A percentile compares a stretch with the other conserved stretches of the same genome.
Evolutionary conservation across 768 basidiomycete species (phyloP).

Genomic region (Tremella yokohamensis): DNA sequence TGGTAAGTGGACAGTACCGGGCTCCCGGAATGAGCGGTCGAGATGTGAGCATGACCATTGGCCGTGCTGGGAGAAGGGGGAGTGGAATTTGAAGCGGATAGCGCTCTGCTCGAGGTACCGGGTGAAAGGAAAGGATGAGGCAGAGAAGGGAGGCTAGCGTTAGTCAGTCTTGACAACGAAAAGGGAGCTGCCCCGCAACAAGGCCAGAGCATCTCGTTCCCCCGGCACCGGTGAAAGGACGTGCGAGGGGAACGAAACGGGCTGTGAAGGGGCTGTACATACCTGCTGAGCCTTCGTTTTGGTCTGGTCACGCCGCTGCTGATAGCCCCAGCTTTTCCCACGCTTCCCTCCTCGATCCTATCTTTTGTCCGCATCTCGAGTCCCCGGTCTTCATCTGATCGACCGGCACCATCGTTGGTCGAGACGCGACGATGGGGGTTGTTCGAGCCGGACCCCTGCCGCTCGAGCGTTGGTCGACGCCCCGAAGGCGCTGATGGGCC

Average conservation of each 20-base stretch:
- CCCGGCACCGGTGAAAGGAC: neutral
- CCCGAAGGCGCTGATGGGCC: slow-evolving; percentile 3
- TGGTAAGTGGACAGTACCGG: slow-evolving; percentile 21
- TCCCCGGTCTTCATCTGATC: slow-evolving; percentile 24
- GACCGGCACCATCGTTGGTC: slow-evolving; percentile 8
- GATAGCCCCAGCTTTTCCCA: slow-evolving; percentile 36
- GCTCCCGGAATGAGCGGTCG: slow-evolving; percentile 2
- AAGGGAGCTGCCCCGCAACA: neutral
- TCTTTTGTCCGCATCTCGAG: slow-evolving; percentile 22
- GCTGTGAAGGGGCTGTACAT: slow-evolving; percentile 15
- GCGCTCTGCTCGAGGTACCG: slow-evolving; percentile 20
- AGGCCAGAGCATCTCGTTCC: neutral
- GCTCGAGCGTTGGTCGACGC: slow-evolving; percentile 6
- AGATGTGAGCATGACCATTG: slow-evolving; percentile 12
- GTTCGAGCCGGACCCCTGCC: slow-evolving; percentile 6
- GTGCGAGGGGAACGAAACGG: slow-evolving; percentile 8
- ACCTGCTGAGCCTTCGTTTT: slow-evolving; percentile 39
- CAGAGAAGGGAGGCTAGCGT: slow-evolving; percentile 35
- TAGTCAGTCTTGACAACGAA: slow-evolving; percentile 23
- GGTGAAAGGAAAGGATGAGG: slow-evolving; percentile 34
- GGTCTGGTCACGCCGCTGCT: slow-evolving; percentile 35
- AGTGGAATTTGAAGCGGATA: slow-evolving; percentile 28
- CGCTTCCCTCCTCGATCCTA: slow-evolving; percentile 21
- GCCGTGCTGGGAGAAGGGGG: slow-evolving; percentile 25
- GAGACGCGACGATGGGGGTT: slow-evolving; percentile 10